phyloP scores from a whole-genome alignment of 2,329 filamentous ascomycete species.

The Pseudogymnoascus sp. region DNA sequence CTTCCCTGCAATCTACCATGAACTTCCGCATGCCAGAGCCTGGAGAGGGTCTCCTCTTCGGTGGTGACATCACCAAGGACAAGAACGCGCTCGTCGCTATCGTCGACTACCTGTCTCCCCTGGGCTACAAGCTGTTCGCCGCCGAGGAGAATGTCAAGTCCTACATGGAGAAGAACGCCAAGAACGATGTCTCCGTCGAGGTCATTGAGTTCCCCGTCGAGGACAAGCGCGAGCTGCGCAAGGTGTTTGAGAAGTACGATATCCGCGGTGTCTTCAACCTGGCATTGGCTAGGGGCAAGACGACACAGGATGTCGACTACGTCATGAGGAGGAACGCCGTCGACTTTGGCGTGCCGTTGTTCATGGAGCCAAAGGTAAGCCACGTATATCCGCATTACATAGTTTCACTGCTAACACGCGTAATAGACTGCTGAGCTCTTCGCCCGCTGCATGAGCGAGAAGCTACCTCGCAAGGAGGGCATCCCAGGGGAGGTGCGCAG shows the following conservation, averaged over 20 bases:
- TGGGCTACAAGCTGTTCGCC: constrained; percentile 91
- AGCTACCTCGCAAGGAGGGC: constrained; percentile 79
- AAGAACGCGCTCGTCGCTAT: constrained; percentile 62
- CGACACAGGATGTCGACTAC: constrained; percentile 85
- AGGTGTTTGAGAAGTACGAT: constrained; percentile 95
- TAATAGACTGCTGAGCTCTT: constrained; percentile 85
- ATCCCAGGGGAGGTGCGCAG: constrained; percentile 85
- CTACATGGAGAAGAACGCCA: constrained; percentile 65
- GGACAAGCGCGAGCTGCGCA: constrained; percentile 88
- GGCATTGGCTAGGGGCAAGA: constrained; percentile 74
- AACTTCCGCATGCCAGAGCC: constrained; percentile 96
- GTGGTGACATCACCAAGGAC: constrained; percentile 67
- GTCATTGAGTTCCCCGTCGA: constrained; percentile 95
- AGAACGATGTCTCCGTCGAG: constrained; percentile 64
- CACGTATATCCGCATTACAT: background rate
- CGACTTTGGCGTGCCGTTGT: constrained; percentile 93
- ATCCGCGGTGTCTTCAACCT: constrained; percentile 95
- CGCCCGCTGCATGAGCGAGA: constrained; percentile 93
- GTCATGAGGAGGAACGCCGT: constrained; percentile 98
- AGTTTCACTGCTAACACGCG: constrained; percentile 25
- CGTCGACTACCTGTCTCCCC: constrained; percentile 76
- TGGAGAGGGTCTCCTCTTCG: constrained; percentile 90
- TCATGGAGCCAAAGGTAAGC: constrained; percentile 94
- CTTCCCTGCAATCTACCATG: constrained; percentile 92
- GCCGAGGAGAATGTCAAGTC: constrained; percentile 74